Evolutionary conservation across 2,329 filamentous ascomycete species (phyloP), one percentile per base, ranked within the genome.

Genomic region (Xylariaceae sp.): DNA sequence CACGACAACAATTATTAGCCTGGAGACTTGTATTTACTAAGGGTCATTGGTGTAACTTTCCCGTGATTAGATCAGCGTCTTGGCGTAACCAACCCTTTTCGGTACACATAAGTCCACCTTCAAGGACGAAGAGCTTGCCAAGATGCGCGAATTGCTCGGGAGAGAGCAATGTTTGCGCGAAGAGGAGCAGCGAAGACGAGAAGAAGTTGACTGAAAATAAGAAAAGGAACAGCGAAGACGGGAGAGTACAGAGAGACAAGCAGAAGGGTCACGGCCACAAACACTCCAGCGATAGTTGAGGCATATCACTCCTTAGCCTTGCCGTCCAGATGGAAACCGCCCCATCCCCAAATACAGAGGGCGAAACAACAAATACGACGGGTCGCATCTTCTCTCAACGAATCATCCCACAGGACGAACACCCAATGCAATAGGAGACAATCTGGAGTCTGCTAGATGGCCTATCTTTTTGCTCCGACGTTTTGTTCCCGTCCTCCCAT

Each of bases 391-490:
- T 55, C 50, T 72, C 73, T 55, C 57, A 49, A 58, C 65, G 65
- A 41, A 74, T 77, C 26, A 57, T 72, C 16, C 72, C 67, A 2
- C 76, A 67, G 71, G 42, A 65, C 9, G 59, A 67, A 47, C 76
- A 73, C 15, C 32, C 36, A 23, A 15, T 30, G 2, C 44, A 18
- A 35, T 67, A 75, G 58, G 62, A 71, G 53, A 24, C 65, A 4
- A 62, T 72, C 18, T 75, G 64, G 70, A 39, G 67, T 15, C 62
- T 75, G 15, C 58, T 32, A 16, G 47, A 49, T n/a, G 18, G 50
- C 40, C 24, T 16, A 4, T 54, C 55, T 3, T 73, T 73, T 56
- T 56, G 50, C 48, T 70, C 63, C 6, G n/a, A 63, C 16, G 27
- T 48, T 24, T 20, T 50, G 2, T 76, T 74, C 46, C 67, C 66